These are phyloP conservation scores for Alternaria sp. DNA, from an alignment of 2,329 filamentous ascomycete genomes.

Conservation along the genomic window DNA sequence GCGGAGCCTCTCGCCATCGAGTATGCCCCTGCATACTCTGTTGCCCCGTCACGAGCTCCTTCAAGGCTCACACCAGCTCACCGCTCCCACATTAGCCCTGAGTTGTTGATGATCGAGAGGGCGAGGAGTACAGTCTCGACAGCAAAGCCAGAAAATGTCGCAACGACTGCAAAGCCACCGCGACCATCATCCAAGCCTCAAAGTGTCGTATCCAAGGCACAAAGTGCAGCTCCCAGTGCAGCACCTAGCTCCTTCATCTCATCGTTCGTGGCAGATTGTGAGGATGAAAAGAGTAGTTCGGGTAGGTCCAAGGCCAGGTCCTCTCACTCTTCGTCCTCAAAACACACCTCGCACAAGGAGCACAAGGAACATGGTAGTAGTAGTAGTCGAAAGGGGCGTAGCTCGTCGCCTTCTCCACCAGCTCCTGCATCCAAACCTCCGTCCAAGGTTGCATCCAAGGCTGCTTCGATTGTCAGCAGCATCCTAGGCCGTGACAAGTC, in stretches of 20 bases:
- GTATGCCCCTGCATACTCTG: conserved; percentile 48
- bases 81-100: conserved; percentile 45
- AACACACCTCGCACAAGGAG: conserved; percentile 38
- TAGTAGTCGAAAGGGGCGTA: conserved; percentile 35
- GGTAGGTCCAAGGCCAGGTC: conserved; percentile 48
- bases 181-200: conserved; percentile 20
- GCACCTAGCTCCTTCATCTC: conserved; percentile 49
- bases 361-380: neutral
- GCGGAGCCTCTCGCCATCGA: conserved; percentile 41
- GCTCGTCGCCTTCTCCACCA: conserved; percentile 37
- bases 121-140: conserved; percentile 32
- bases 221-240: conserved; percentile 14
- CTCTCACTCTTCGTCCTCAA: conserved; percentile 38
- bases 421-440: conserved; percentile 34
- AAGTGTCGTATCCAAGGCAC: conserved; percentile 21
- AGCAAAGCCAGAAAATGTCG: conserved; percentile 27
- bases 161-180: conserved; percentile 17
- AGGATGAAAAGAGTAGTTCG: conserved; percentile 39
- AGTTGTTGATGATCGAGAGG: conserved; percentile 37
- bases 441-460: conserved; percentile 35
- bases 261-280: conserved; percentile 48
- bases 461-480: conserved; percentile 48
- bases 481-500: conserved; percentile 49
- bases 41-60: conserved; percentile 37
- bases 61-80: conserved; percentile 36